phyloP scores from a whole-genome alignment of 2,329 filamentous ascomycete species.

The Ustulina deusta region DNA sequence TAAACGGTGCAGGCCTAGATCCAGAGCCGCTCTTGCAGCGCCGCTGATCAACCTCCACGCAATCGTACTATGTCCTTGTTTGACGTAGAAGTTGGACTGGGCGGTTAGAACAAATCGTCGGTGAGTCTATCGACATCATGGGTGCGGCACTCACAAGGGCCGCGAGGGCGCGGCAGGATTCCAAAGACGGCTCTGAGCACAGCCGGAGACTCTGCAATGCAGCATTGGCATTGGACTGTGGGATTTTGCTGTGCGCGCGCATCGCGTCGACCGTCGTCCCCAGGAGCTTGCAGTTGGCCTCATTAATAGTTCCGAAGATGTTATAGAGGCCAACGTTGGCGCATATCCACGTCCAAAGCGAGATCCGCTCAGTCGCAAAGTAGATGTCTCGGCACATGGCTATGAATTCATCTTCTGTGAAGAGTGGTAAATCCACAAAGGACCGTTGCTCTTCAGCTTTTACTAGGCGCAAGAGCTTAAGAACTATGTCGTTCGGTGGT shows the following conservation, averaged over 20 bases:
- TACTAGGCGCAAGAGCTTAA: constrained; percentile 46
- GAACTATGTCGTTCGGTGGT: constrained; percentile 45
- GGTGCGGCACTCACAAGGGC: constrained; percentile 43
- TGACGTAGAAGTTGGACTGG: constrained; percentile 48
- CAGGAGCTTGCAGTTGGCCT: constrained; percentile 31
- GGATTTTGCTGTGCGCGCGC: constrained; percentile 30
- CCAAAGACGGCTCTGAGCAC: constrained; percentile 47
- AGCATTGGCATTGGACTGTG: constrained; percentile 43
- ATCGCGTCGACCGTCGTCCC: constrained; percentile 36
- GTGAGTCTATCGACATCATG: neutral
- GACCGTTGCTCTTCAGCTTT: constrained; percentile 46
- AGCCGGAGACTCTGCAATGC: constrained; percentile 47
- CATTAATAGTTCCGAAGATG: constrained; percentile 39
- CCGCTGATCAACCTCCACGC: constrained; percentile 48
- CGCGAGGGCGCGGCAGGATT: constrained; percentile 47
- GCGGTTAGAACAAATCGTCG: constrained; percentile 11
- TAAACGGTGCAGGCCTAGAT: constrained; percentile 48
- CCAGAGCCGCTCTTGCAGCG: constrained; percentile 45
- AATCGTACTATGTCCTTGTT: constrained; percentile 46
- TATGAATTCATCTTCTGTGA: constrained; percentile 46
- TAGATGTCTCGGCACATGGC: constrained; percentile 47
- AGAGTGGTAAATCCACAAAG: constrained; percentile 46
- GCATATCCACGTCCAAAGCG: constrained; percentile 47
- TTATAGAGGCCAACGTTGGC: constrained; percentile 48
- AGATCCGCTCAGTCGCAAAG: constrained; percentile 48